Base-by-base conservation (phyloP, 139 green algal species). In the Pseudopediastrum boryanum region DNA sequence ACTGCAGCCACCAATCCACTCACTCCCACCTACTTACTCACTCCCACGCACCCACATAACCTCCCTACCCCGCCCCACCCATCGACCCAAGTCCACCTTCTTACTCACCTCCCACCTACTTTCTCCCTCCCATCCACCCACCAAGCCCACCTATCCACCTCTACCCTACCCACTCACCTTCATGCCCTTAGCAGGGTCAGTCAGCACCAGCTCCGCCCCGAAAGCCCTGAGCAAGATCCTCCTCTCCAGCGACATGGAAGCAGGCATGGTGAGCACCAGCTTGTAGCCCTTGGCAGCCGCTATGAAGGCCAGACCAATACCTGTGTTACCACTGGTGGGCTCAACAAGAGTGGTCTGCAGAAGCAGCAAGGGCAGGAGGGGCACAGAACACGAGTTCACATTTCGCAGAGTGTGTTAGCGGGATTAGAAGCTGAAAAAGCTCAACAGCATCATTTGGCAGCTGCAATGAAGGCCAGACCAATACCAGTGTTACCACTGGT, bases 301-400 rank as follows among this genome's bases (percentile, higher is more conserved):
- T 13, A 98, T 93, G 80, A 96, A 99, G 1, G 96, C 96, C 62
- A 99, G 90, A 2, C 94, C 96, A 68, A 98, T 97, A 9, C 96
- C 96, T 12, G 92, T 95, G 84, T 96, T 95, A 46, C 90, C 93
- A 36, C 67, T 89, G 7, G 94, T 97, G 43, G 94, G 91, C 88
- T 99, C 95, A 39, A 99, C 90, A 48, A 99, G 91, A 7, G 91
- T 95, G n/a, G 94, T 98, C 87, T 91, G 80, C 0, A 25, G 56
- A 36, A 27, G 9, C 23, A 66, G 56, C 12, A 21, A 29, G 13
- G 13, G 56, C 12, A 9, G 13, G 25, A 25, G 19, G 13, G 19
- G 12, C 56, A 12, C 16, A 13, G 56, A 9, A 29, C 19, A 25
- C 31, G 23, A 12, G 56, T 66, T 12, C 56, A 27, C 16, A 9